A percentile compares a stretch with the other conserved stretches of the same genome.
phyloP scores from a whole-genome alignment of 192 early-diverging fungal genomes.

The Endogone sp. region DNA sequence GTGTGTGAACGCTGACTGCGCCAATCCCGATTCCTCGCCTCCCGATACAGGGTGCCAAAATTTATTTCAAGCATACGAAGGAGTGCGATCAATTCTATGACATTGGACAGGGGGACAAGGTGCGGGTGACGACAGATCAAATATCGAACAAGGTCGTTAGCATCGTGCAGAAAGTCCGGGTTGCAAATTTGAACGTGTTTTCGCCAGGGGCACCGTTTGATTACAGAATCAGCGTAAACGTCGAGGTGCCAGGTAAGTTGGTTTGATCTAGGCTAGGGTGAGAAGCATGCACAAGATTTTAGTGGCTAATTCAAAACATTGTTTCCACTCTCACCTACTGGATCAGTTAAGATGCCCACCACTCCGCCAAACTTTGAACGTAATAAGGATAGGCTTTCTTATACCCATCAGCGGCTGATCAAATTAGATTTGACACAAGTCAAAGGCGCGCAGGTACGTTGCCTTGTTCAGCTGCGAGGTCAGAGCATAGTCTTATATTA shows the following conservation, averaged over 20 bases:
- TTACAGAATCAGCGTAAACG: conserved; percentile 81
- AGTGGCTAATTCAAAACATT: too few species aligned
- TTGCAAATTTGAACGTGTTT: conserved; percentile 85
- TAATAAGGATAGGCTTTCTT: conserved; percentile 86
- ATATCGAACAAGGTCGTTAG: conserved; percentile 52
- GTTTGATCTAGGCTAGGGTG: too few species aligned
- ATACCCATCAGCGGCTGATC: conserved; percentile 77
- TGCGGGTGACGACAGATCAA: conserved; percentile 66
- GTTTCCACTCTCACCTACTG: too few species aligned
- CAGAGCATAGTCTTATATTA: too few species aligned
- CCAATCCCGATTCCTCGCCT: not conserved
- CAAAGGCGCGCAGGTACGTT: conserved; percentile 37
- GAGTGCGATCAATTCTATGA: conserved; percentile 71
- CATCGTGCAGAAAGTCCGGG: conserved; percentile 67
- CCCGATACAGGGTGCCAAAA: conserved; percentile 36
- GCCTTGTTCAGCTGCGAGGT: too few species aligned
- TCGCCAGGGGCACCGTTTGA: conserved; percentile 78
- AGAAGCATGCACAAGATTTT: too few species aligned
- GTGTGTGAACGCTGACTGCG: not conserved
- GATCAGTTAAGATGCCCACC: conserved; percentile 36
- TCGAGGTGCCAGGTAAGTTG: conserved; percentile 58
- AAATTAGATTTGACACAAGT: conserved; percentile 90
- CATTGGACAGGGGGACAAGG: conserved; percentile 23
- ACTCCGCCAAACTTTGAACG: conserved; percentile 53
- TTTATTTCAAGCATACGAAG: conserved; percentile 69